Base-by-base conservation (phyloP, 495 filamentous ascomycete genomes). In the Aspergillus ostianus region DNA sequence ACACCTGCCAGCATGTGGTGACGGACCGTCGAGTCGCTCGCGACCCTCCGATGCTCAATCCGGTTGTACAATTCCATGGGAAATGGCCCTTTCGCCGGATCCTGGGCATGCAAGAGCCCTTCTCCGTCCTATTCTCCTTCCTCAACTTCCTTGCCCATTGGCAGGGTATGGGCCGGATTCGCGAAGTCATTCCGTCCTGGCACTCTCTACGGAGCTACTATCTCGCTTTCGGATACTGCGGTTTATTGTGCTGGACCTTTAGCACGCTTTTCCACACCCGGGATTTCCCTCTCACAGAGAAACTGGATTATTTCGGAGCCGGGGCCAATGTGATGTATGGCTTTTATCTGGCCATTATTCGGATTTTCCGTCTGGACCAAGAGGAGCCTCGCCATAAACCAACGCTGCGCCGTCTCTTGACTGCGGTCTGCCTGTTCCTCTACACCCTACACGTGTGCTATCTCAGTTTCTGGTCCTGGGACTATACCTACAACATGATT, bases 1-100 rank as follows among this genome's bases (percentile, higher is more conserved):
- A 98, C 80, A 89, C 90, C 50, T 98, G 94, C 81, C 94, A 98
- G 72, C 94, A 96, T 80, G 89, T 97, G 73, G 81, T 94, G 54
- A 98, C 94, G 55, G 74, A 89, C 58, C 75, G 70, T 21, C 91
- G 94, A 58, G 73, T 90, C 52, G 78, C 83, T 44, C 80, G 84
- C 65, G 81, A 85, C 50, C 84, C 84, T 30, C 85, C 85, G 15
- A 82, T 84, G 73, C 71, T 82, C 46, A 77, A 82, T 29, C 84
- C 90, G 4, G 71, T 96, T 27, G 86, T 93, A 45, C 94, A 98
- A 77, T 98, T 90, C 80, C 93, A 98, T 79, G 94, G 95, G n/a
- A 98, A 98, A 84, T 98, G 94, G 94, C 94, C 94, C 29, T 98
- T 98, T 80, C 79, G 84, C 62, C 87, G 94, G 59, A 80, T 97